These are phyloP conservation scores for Russula olivacea DNA, from an alignment of 768 basidiomycete genomes.

Conservation along the genomic window DNA sequence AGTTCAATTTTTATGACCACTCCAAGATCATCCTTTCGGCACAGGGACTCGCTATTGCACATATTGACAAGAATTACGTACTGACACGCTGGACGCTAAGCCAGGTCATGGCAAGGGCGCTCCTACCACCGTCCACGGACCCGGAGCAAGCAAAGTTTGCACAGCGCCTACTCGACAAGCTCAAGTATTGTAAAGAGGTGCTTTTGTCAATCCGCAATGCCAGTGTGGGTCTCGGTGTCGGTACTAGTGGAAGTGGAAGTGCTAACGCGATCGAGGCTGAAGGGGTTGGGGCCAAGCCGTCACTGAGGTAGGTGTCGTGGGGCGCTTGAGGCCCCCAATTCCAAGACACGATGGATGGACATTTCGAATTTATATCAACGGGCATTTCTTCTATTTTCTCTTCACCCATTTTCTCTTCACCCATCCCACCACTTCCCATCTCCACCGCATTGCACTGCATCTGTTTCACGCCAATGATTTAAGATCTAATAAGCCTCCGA, in stretches of 20 bases:
- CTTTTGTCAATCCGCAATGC: constrained; percentile 63
- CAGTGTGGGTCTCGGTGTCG: constrained; percentile 33
- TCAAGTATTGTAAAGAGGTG: constrained; percentile 84
- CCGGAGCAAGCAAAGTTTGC: constrained; percentile 55
- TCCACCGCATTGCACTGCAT: neutral
- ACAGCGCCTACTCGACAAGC: constrained; percentile 65
- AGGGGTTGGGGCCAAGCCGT: constrained; percentile 2
- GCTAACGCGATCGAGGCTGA: constrained; percentile 4
- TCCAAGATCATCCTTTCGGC: constrained; percentile 88
- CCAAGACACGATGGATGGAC: neutral
- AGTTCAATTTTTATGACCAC: constrained; percentile 99
- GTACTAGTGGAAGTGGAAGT: neutral
- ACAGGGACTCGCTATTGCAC: constrained; percentile 70
- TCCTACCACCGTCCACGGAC: constrained; percentile 40
- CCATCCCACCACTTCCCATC: neutral
- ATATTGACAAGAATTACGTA: constrained; percentile 86
- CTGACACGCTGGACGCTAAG: constrained; percentile 68
- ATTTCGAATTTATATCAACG: neutral
- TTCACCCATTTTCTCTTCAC: neutral
- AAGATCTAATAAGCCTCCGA: constrained; percentile 19
- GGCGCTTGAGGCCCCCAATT: neutral
- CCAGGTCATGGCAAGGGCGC: constrained; percentile 57
- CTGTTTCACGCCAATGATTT: constrained; percentile 13
- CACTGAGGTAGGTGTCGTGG: constrained; percentile 10
- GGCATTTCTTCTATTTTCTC: neutral